Conservation (phyloP, 2,329 filamentous ascomycete species). For the Alternaria triticina region DNA sequence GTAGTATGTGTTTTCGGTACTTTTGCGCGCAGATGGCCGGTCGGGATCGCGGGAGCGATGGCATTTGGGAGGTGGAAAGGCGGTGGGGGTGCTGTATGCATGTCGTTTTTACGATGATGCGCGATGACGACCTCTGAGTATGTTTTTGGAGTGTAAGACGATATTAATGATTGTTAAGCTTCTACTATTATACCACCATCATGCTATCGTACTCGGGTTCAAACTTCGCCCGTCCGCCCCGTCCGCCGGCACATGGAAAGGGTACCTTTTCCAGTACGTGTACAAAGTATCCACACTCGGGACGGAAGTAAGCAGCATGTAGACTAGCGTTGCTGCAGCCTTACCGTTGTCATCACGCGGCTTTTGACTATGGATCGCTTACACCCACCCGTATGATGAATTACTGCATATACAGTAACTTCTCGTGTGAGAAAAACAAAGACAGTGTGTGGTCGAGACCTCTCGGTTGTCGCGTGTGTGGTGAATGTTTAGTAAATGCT, state of each 20-base stretch:
- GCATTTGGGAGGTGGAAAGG: background rate
- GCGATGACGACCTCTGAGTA: background rate
- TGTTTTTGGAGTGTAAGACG: background rate
- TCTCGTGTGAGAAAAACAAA: background rate
- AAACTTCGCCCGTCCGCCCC: background rate
- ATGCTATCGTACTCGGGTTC: background rate
- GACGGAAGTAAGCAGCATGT: background rate
- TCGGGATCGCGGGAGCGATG: background rate
- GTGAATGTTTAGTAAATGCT: background rate
- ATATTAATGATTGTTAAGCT: background rate
- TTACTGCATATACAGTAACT: background rate
- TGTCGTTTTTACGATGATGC: background rate
- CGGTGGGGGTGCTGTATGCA: background rate
- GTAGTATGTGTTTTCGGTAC: background rate
- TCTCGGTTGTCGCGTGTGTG: background rate
- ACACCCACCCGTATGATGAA: background rate
- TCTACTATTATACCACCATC: background rate
- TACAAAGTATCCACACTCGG: background rate
- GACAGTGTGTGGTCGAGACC: no score
- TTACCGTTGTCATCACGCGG: constrained; percentile 6
- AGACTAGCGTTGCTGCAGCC: constrained; percentile 4
- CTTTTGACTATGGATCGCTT: background rate
- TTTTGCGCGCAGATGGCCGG: background rate
- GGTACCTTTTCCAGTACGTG: background rate
- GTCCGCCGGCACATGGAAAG: background rate